Conservation (phyloP, 225 moss, liverwort and hornwort species). For the Pseudisothecium myosuroides region DNA sequence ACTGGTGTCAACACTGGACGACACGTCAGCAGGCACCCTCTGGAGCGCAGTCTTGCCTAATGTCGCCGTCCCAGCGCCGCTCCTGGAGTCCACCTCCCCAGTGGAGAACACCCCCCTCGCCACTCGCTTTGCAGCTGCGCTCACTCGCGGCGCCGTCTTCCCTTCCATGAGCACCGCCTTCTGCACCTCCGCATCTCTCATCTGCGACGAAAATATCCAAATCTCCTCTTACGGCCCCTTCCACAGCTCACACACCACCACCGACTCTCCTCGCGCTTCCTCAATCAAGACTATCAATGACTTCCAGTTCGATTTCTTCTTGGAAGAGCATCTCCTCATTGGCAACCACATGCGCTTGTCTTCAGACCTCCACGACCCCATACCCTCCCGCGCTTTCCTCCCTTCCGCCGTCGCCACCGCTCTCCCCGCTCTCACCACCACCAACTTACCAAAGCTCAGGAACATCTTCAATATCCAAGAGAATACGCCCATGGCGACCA, state of each 20-base stretch:
- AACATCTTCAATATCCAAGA: slow-evolving; percentile 20
- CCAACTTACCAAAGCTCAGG: slow-evolving; percentile 20
- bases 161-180: slow-evolving; percentile 18
- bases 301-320: slow-evolving; percentile 47
- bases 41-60: slow-evolving; percentile 25
- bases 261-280: not conserved
- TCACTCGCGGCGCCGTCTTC: slow-evolving; percentile 24
- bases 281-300: slow-evolving; percentile 40
- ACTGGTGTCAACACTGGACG: not conserved
- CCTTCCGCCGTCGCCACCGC: slow-evolving; percentile 11
- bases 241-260: not conserved
- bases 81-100: slow-evolving; percentile 1
- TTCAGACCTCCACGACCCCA: slow-evolving; percentile 23
- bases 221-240: slow-evolving; percentile 11
- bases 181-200: slow-evolving; percentile 12
- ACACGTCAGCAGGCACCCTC: not conserved
- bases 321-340: slow-evolving; percentile 3
- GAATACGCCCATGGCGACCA: slow-evolving; percentile 13
- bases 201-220: slow-evolving; percentile 13
- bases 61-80: slow-evolving; percentile 5
- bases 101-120: slow-evolving; percentile 5
- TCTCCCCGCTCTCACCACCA: slow-evolving; percentile 7
- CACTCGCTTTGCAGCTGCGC: slow-evolving; percentile 7
- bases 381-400: slow-evolving; percentile 26
- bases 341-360: slow-evolving; percentile 11